Base-by-base conservation (phyloP, 2,329 filamentous ascomycete species). In the Alternaria tenuissima region DNA sequence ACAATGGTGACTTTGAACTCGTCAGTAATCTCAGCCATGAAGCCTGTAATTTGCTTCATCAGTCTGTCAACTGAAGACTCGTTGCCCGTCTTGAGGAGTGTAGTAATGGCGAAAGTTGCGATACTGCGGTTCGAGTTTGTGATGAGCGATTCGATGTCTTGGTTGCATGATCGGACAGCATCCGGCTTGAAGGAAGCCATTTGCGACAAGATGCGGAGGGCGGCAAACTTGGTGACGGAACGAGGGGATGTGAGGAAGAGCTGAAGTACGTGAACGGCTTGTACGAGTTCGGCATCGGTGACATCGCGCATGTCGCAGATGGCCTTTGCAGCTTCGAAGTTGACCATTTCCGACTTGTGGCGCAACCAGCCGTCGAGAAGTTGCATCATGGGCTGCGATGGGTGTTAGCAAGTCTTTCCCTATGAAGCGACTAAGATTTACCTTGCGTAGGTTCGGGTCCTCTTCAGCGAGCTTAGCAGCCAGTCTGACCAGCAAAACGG, bases 1-100 rank as follows among this genome's bases (percentile, higher is more conserved):
- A 99, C 94, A 73, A 99, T 97, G n/a, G 95, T 99, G 69, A 99
- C 97, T 85, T 98, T 99, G 86, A 99, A 99, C 80, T 99, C 95
- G 76, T 99, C 95, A 7, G 94, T 97, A 68, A 98, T 98, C 80
- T 98, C 95, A 5, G 94, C 92, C 95, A 99, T 98, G 83, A 99
- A 97, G 39, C 91, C 91, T 24, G 93, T 93, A 64, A 99, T 98
- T 79, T 98, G 94, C 86, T 97, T 97, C 93, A 99, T 97, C 68
- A 99, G 82, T 55, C 95, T 89, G 78, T 99, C 95, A 44, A 99
- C 95, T 69, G 93, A 97, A 39, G 92, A 92, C 81, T 99, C 95
- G 76, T 98, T 99, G 62, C 95, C 95, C 11, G 95, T 99, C 87
- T 98, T 98, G 66, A 99, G 89, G 28, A 99, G 87, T 2, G 95